phyloP scores from a whole-genome alignment of 345 rosid genomes.

The Jatropha curcas region DNA sequence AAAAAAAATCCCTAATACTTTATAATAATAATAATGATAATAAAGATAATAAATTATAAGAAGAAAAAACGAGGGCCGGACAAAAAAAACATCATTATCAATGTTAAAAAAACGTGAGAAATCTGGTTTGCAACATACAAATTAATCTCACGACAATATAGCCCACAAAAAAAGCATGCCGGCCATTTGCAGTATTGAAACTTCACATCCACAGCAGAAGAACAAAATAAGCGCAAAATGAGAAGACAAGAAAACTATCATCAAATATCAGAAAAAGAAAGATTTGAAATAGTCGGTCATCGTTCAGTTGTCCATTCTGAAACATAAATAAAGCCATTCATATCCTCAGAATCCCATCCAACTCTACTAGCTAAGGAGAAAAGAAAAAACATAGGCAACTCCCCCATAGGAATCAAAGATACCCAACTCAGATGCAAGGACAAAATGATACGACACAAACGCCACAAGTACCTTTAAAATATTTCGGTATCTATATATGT shows the following conservation, averaged over 20 bases:
- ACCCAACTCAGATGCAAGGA: conserved; percentile 28
- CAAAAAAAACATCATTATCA: too few relatives aligned
- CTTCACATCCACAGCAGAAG: too few relatives aligned
- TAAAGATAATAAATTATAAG: too few relatives aligned
- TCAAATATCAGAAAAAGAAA: not conserved
- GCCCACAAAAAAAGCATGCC: too few relatives aligned
- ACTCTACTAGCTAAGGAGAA: conserved; percentile 31
- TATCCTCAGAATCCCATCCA: conserved; percentile 38
- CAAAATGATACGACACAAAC: conserved; percentile 21
- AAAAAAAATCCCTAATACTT: too few relatives aligned
- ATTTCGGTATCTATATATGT: conserved; percentile 27
- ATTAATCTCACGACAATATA: too few relatives aligned
- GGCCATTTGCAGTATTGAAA: too few relatives aligned
- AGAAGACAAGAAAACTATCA: not conserved
- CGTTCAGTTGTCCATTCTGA: conserved; percentile 4
- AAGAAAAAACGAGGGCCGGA: too few relatives aligned
- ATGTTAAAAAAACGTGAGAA: too few relatives aligned
- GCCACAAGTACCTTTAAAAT: conserved; percentile 39
- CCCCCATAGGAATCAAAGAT: conserved; percentile 33
- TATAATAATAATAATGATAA: too few relatives aligned
- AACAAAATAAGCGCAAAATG: too few relatives aligned
- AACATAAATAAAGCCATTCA: conserved; percentile 38
- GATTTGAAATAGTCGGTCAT: not conserved
- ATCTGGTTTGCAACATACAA: too few relatives aligned
- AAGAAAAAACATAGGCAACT: conserved; percentile 21